Evolutionary conservation across 176 grass and related monocot species (phyloP), one percentile per base, ranked within the genome.

Genomic region (Musa schizocarpa): DNA sequence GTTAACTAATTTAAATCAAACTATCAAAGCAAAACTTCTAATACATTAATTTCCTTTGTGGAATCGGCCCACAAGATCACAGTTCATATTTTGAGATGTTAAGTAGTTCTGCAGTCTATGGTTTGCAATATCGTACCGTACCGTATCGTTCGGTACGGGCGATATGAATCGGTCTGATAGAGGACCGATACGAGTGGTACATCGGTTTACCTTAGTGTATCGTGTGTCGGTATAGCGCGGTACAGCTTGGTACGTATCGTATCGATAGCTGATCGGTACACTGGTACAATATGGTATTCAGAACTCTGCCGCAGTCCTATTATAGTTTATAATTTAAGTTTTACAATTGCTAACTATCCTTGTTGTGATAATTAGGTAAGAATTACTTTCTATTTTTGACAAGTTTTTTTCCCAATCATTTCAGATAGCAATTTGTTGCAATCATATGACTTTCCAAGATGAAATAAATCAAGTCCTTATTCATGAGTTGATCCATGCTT

Each of bases 401-500:
- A 50, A 7, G 13, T 70, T 51, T 51, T 11, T 34, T 70, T 51
- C 20, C 17, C 48, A 11, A 0, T 70, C 16, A 51, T 54, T 56
- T 74, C 82, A 98, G 90, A 62, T 99, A 87, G 77, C 52, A 22
- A 72, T 99, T 85, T 99, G 90, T 71, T 91, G 86, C 78, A 87
- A 99, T 84, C 78, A 89, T 53, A 81, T 91, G 78, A 69, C 9
- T 50, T 48, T 50, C 56, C 88, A 91, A 84, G 90, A 99, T 66
- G 69, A 89, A 79, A 89, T 99, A 87, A 87, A 72, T 64, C 95
- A 89, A 78, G 68, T 87, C 26, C 1, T 99, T 62, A 91, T 91
- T 87, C 95, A 94, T 80, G 95, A 92, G 54, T 79, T 99, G 75
- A 81, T 99, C 82, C 90, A 99, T 82, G 95, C 90, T 79, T 94